These are phyloP conservation scores for Apophysomyces ossiformis DNA, from an alignment of 371 early-diverging fungal species.

Conservation along the genomic window DNA sequence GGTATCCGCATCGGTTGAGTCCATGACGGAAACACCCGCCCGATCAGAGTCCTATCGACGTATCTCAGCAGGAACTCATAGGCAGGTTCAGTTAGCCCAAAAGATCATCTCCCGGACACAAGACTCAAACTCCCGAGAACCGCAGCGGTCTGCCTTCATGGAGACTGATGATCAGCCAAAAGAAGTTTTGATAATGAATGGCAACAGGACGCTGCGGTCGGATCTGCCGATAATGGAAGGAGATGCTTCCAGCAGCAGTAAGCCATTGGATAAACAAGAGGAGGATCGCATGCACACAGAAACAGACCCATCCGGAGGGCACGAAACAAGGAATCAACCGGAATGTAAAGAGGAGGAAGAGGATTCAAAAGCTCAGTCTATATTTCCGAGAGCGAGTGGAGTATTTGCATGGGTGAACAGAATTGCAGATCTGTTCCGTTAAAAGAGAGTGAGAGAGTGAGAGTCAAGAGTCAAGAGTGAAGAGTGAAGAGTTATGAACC, in stretches of 20 bases:
- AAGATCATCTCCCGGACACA: conserved; percentile 2
- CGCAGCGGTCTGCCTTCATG: conserved; percentile 12
- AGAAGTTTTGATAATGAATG: not conserved
- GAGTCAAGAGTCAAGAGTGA: too few species aligned
- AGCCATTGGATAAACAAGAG: not conserved
- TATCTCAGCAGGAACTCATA: not conserved
- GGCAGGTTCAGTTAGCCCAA: conserved; percentile 2
- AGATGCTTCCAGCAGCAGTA: not conserved
- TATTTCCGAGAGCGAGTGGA: not conserved
- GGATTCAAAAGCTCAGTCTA: not conserved
- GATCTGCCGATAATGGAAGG: not conserved
- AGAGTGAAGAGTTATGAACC: too few species aligned
- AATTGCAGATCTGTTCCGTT: conserved; percentile 1
- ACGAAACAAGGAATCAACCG: not conserved
- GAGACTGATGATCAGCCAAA: conserved; percentile 1
- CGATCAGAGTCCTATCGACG: conserved; percentile 6
- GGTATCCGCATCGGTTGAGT: not conserved
- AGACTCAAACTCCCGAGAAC: not conserved
- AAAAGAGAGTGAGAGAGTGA: not conserved
- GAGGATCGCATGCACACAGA: not conserved
- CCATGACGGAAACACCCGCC: not conserved
- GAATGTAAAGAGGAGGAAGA: conserved; percentile 1
- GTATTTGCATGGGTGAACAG: conserved; percentile 9
- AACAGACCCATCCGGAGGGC: not conserved
- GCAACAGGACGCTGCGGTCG: conserved; percentile 8